Conservation (phyloP, 768 basidiomycete genomes). For the Boletus rex-veris region DNA sequence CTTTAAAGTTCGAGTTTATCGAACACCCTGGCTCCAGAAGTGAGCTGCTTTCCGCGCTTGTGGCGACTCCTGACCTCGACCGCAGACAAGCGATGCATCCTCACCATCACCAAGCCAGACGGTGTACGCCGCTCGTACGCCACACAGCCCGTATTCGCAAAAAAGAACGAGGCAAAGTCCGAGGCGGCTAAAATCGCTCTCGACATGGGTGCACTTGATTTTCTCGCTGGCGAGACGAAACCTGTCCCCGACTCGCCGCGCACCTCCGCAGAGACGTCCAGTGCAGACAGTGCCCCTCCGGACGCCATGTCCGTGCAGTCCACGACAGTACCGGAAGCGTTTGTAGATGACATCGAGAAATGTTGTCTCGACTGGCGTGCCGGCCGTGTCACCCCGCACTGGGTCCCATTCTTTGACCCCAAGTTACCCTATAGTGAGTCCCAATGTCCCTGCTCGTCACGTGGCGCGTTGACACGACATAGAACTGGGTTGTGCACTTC, state of each 20-base stretch:
- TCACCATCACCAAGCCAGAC: slow-evolving; percentile 57
- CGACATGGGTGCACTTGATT: slow-evolving; percentile 58
- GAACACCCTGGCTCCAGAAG: slow-evolving; percentile 38
- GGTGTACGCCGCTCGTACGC: slow-evolving; percentile 51
- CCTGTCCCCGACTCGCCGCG: slow-evolving; percentile 33
- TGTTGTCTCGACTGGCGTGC: slow-evolving; percentile 56
- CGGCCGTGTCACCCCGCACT: slow-evolving; percentile 48
- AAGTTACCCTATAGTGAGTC: slow-evolving; percentile 44
- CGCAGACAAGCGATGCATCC: slow-evolving; percentile 55
- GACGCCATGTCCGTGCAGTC: background rate
- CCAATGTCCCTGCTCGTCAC: background rate
- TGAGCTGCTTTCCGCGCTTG: slow-evolving; percentile 17
- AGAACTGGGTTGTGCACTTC: slow-evolving; percentile 56
- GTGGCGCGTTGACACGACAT: slow-evolving; percentile 1
- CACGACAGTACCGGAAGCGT: background rate
- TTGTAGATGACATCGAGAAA: slow-evolving; percentile 45
- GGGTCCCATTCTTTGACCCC: slow-evolving; percentile 48
- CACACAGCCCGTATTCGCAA: slow-evolving; percentile 42
- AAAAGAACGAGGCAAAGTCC: slow-evolving; percentile 51
- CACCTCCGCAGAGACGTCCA: slow-evolving; percentile 7
- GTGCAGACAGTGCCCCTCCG: background rate
- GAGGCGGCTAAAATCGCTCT: slow-evolving; percentile 53
- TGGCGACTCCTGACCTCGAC: slow-evolving; percentile 1
- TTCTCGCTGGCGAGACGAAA: slow-evolving; percentile 42
- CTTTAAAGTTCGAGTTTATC: slow-evolving; percentile 46